phyloP scores from a whole-genome alignment of 192 early-diverging fungal genomes.

The Rhizophagus sp. region DNA sequence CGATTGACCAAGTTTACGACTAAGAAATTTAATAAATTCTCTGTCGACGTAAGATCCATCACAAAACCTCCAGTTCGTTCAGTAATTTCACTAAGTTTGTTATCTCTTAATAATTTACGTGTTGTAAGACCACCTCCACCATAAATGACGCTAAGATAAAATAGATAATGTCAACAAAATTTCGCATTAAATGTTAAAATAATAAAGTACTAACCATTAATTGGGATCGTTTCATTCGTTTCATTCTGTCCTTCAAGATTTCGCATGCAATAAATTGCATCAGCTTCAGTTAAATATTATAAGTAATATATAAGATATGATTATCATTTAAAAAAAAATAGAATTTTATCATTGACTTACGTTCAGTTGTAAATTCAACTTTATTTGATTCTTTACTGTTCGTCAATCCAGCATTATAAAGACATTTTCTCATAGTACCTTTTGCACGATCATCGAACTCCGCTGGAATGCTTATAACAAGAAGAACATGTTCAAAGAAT shows the following conservation, averaged over 20 bases:
- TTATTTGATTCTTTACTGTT: no score
- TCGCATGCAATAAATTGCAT: conserved; percentile 5
- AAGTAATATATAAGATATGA: no score
- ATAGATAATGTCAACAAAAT: neutral
- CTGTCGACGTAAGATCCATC: conserved; percentile 45
- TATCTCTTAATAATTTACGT: neutral
- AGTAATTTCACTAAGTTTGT: conserved; percentile 41
- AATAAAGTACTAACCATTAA: neutral
- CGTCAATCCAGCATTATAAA: conserved; percentile 50
- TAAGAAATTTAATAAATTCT: conserved; percentile 45
- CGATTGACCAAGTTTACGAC: conserved; percentile 40
- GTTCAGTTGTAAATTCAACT: no score
- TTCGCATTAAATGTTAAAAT: neutral
- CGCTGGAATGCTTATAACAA: conserved; percentile 47
- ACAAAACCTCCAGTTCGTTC: conserved; percentile 46
- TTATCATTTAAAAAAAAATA: no score
- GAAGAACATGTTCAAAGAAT: neutral
- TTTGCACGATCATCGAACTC: conserved; percentile 56
- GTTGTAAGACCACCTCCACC: conserved; percentile 58
- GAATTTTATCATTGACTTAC: no score
- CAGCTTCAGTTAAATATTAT: neutral
- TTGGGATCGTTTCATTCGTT: neutral
- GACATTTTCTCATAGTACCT: conserved; percentile 52
- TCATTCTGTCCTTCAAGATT: neutral
- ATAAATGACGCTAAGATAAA: conserved; percentile 47